Evolutionary conservation across 371 early-diverging fungal genomes (phyloP).

Genomic region (Rhizomucor pusillus): DNA sequence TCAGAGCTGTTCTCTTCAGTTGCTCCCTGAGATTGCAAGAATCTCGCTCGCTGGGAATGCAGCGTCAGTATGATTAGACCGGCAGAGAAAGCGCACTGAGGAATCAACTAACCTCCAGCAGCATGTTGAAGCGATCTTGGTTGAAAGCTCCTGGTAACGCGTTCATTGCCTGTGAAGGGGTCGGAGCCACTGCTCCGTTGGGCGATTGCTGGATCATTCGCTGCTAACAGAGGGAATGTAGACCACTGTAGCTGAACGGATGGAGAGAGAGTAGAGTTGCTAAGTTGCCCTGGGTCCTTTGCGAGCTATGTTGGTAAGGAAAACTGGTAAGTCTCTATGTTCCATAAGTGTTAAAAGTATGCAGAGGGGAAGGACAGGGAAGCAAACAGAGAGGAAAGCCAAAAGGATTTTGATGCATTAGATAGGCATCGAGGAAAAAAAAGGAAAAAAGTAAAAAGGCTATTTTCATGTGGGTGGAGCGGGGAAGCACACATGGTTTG

Average conservation of each 20-base stretch:
- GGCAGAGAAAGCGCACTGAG: not conserved
- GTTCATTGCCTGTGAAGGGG: not conserved
- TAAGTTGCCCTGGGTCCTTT: not conserved
- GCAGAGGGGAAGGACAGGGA: not conserved
- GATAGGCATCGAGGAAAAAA: not conserved
- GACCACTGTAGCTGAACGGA: not conserved
- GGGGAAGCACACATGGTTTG: not conserved
- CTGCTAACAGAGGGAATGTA: not conserved
- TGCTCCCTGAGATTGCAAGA: slow-evolving; percentile 50
- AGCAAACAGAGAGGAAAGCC: not conserved
- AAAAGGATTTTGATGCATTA: not conserved
- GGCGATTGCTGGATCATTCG: not conserved
- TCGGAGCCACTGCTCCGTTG: not conserved
- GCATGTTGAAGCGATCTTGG: not conserved
- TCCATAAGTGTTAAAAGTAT: not conserved
- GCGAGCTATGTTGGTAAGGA: not conserved
- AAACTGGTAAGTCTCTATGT: not conserved
- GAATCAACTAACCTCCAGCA: not conserved
- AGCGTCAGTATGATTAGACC: not conserved
- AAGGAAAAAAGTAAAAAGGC: not conserved
- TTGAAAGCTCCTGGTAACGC: not conserved
- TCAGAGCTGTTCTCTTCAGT: slow-evolving; percentile 65
- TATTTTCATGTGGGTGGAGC: slow-evolving; percentile 1
- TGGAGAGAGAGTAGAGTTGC: not conserved
- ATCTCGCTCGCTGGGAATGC: not conserved